These are phyloP conservation scores for Kockovaella imperatae DNA, from an alignment of 768 basidiomycete species.

Conservation along the genomic window DNA sequence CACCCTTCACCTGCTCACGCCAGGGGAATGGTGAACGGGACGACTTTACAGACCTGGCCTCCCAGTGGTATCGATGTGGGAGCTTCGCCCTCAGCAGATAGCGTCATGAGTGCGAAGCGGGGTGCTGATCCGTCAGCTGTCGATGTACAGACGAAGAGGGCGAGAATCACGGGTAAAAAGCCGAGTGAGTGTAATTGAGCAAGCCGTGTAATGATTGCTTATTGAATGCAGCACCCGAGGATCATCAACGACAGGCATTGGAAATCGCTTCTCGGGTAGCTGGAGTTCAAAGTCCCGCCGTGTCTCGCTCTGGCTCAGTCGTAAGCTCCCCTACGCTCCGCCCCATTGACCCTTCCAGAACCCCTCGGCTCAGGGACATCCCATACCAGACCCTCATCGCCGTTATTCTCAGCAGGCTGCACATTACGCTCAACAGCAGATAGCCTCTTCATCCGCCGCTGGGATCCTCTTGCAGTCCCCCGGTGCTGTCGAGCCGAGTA, in stretches of 20 bases:
- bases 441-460: no score
- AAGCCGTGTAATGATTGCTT: background rate
- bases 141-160: constrained; percentile 7
- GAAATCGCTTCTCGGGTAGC: constrained; percentile 12
- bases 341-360: no score
- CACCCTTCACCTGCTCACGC: no score
- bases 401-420: no score
- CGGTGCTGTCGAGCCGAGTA: no score
- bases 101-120: constrained; percentile 8
- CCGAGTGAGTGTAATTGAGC: constrained; percentile 14
- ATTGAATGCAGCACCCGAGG: constrained; percentile 11
- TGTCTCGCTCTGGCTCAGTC: background rate
- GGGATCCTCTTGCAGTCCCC: no score
- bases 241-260: constrained; percentile 19
- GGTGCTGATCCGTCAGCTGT: constrained; percentile 6
- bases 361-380: no score
- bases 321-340: background rate
- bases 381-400: no score
- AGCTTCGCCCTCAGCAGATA: constrained; percentile 1
- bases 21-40: no score
- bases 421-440: no score
- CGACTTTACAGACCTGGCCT: no score
- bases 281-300: background rate
- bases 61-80: no score
- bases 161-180: constrained; percentile 10